Evolutionary conservation across 768 basidiomycete genomes (phyloP), one percentile per base, ranked within the genome.

Genomic region (Ramaria sp.): DNA sequence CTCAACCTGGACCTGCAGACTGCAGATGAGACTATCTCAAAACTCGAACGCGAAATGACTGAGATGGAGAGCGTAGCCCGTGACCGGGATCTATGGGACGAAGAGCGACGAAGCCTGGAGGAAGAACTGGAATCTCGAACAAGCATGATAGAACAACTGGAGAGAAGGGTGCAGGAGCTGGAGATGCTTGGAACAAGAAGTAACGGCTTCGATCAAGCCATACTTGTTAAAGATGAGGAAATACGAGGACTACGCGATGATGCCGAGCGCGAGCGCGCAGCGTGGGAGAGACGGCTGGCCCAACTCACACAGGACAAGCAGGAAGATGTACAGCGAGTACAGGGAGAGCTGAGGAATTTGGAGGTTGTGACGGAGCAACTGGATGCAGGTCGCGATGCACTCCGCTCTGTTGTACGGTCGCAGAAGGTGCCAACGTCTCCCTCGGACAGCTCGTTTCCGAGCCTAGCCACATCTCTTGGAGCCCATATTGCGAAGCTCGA

Each of bases 1-100:
- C 73, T 84, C 71, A 73, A 74, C 1, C 73, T 83, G 72, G 86
- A 89, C 59, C 68, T 86, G 39, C 82, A 84, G 64, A 77, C 68
- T 47, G 81, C 84, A 0, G 79, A 86, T 63, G 86, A 86, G 49
- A 82, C 78, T 37, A 80, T 85, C 43, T 68, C 70, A 17, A 74
- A 77, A 1, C 63, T 88, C 53, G 78, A 84, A 67, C 67, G 71
- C 54, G 79, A 86, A 53, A 62, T 83, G 27, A 77, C 75, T 7
- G 71, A 73, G 59, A 66, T 82, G 31, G 77, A 78, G 57, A 72
- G 71, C 7, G 54, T 22, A 12, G 41, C 2, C 11, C 20, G 5
- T n/a, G 57, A 51, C 33, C 31, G 55, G 51, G 49, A 57, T 54
- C 19, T 31, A 17, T 56, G 54, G 54, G 24, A 47, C 12, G 20